Conservation (phyloP, 345 rosid genomes). For the Populus nigra region DNA sequence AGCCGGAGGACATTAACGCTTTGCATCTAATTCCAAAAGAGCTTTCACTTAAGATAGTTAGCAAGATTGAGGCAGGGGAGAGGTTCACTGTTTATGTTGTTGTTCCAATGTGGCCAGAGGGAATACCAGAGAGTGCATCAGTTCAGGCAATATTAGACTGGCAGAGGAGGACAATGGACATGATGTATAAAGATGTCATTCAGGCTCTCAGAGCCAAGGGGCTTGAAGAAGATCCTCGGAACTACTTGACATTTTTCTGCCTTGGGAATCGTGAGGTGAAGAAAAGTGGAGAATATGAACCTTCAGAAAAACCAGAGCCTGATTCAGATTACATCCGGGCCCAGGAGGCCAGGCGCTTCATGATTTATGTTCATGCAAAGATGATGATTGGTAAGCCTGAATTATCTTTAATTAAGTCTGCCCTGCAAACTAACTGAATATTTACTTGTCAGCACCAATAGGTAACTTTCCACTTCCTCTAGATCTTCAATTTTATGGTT, state of each 20-base stretch:
- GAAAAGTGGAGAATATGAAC: slow-evolving; percentile 83
- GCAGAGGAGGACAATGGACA: slow-evolving; percentile 94
- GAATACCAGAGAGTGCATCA: slow-evolving; percentile 83
- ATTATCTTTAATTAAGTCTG: not conserved
- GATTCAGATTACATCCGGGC: slow-evolving; percentile 79
- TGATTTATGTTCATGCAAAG: slow-evolving; percentile 95
- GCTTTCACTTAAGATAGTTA: slow-evolving; percentile 84
- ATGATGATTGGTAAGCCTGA: slow-evolving; percentile 87
- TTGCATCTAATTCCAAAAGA: slow-evolving; percentile 92
- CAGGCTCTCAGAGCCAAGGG: slow-evolving; percentile 76
- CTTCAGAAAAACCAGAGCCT: slow-evolving; percentile 79
- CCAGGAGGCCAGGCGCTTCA: slow-evolving; percentile 94
- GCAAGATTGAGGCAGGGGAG: slow-evolving; percentile 89
- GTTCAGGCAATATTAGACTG: slow-evolving; percentile 96
- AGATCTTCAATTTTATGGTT: not conserved
- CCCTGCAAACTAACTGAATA: not conserved
- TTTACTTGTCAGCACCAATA: not conserved
- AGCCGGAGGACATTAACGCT: slow-evolving; percentile 85
- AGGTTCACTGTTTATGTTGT: slow-evolving; percentile 79
- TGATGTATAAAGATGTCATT: slow-evolving; percentile 85
- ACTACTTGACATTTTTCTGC: slow-evolving; percentile 91
- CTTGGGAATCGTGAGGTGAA: slow-evolving; percentile 88
- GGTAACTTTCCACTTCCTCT: not conserved
- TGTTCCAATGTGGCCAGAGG: slow-evolving; percentile 99
- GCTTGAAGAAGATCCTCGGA: slow-evolving; percentile 68